These are phyloP conservation scores for Hemerocallis citrina DNA, from an alignment of 106 monocot genomes.

Conservation along the genomic window DNA sequence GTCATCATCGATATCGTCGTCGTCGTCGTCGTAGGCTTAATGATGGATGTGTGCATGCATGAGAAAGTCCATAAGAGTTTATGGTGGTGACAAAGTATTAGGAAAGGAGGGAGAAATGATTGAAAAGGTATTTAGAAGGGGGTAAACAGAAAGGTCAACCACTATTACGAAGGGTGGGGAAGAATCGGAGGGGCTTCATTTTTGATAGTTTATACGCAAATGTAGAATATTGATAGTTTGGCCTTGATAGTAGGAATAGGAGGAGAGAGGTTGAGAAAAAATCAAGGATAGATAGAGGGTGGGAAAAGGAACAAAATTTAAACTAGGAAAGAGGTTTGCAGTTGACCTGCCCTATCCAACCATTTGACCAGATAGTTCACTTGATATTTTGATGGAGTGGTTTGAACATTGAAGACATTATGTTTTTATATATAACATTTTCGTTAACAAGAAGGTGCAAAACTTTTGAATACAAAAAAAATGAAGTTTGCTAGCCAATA, in stretches of 20 bases:
- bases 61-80: background rate
- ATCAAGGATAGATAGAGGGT: background rate
- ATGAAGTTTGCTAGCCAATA: too few relatives aligned
- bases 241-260: background rate
- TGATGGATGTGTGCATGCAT: background rate
- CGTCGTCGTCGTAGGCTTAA: background rate
- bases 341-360: background rate
- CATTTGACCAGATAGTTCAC: background rate
- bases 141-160: background rate
- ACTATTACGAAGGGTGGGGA: conserved; percentile 10
- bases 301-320: background rate
- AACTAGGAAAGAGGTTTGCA: background rate
- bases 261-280: background rate
- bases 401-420: too few relatives aligned
- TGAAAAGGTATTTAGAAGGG: background rate
- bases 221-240: conserved; percentile 4
- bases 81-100: background rate
- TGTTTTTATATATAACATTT: too few relatives aligned
- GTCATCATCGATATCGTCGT: background rate
- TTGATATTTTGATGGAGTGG: too few relatives aligned
- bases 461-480: too few relatives aligned
- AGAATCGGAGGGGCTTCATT: conserved; percentile 1
- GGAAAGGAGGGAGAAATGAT: background rate
- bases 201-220: conserved; percentile 11
- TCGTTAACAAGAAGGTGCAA: too few relatives aligned